A percentile compares a stretch with the other conserved stretches of the same genome.
Conservation (phyloP, 2,329 filamentous ascomycete genomes). For the Aspergillus niger region DNA sequence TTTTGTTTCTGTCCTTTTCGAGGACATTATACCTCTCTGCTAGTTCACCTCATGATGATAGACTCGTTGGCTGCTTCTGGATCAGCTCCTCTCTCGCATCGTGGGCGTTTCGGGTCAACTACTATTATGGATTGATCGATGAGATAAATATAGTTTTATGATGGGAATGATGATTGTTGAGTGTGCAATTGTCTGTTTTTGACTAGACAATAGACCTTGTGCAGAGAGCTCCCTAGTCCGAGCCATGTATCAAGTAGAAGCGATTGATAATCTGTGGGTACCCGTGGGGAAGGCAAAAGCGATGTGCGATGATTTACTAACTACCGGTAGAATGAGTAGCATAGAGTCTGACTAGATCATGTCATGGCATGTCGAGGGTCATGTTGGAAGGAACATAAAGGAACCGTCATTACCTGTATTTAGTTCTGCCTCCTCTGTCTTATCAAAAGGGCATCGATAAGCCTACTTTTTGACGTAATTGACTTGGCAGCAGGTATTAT, state of each 20-base stretch:
- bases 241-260: not conserved
- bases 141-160: conserved; percentile 2
- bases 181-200: not conserved
- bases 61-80: conserved; percentile 21
- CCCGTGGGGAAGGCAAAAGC: no score
- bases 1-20: conserved; percentile 7
- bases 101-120: conserved; percentile 28
- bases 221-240: not conserved
- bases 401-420: no score
- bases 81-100: conserved; percentile 28
- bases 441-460: no score
- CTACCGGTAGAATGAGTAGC: no score
- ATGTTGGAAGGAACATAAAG: no score
- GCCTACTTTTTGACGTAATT: no score
- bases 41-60: conserved; percentile 20
- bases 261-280: no score
- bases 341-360: no score
- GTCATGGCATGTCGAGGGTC: no score
- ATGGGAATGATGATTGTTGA: not conserved
- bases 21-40: conserved; percentile 14
- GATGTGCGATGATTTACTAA: no score
- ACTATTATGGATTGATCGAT: conserved; percentile 5
- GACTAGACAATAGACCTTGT: not conserved
- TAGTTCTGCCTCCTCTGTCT: no score
- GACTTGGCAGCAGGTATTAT: no score